A percentile compares a stretch with the other conserved stretches of the same genome.
Conservation (phyloP, 345 rosid genomes). For the Eucalyptus urophylla region DNA sequence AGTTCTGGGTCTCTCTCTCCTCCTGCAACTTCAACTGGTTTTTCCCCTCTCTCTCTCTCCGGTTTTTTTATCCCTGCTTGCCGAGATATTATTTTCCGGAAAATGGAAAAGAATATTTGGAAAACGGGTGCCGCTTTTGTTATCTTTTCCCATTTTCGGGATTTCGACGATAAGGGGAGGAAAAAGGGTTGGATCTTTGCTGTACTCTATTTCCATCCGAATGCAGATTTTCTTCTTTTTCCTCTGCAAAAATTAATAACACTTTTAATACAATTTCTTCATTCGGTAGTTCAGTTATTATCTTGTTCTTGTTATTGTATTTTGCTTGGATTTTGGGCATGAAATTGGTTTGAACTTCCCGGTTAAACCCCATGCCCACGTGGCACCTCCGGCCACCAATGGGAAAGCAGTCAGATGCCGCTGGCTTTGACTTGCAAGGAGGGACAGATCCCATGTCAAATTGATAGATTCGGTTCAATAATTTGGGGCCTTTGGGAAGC, state of each 20-base stretch:
- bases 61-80: not conserved
- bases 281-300: not conserved
- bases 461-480: not conserved
- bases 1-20: not conserved
- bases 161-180: not conserved
- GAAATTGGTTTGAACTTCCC: not conserved
- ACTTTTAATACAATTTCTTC: not conserved
- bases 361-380: not conserved
- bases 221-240: not conserved
- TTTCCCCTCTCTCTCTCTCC: not conserved
- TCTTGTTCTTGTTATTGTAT: not conserved
- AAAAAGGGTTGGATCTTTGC: not conserved
- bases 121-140: not conserved
- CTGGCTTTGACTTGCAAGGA: not conserved
- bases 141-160: not conserved
- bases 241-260: not conserved
- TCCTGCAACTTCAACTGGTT: not conserved
- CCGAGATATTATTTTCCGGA: not conserved
- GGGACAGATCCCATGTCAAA: not conserved
- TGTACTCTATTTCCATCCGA: not conserved
- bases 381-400: not conserved
- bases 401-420: not conserved
- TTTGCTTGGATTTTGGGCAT: not conserved
- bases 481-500: not conserved
- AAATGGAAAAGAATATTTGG: not conserved